phyloP scores from a whole-genome alignment of 177 flowering plant species.

The Vitis hybrid region DNA sequence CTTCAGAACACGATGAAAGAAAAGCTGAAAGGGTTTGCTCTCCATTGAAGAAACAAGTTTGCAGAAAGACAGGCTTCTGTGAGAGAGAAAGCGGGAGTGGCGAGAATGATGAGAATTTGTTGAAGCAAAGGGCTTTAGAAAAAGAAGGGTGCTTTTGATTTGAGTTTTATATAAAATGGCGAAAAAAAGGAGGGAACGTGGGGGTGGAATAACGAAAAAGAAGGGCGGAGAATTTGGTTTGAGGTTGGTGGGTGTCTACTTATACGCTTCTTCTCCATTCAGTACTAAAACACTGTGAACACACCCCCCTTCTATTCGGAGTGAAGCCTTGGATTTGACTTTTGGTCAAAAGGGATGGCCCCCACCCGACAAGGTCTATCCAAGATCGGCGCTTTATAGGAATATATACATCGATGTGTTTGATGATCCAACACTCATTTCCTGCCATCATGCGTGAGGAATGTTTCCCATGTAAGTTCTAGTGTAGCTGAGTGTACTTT shows the following conservation, averaged over 20 bases:
- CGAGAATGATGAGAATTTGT: constrained; percentile 42
- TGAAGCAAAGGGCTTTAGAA: constrained; percentile 35
- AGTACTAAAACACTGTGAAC: neutral
- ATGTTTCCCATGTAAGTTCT: constrained; percentile 8
- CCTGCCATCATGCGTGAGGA: constrained; percentile 25
- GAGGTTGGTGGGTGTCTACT: constrained; percentile 12
- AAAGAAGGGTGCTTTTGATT: constrained; percentile 25
- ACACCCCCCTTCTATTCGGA: neutral
- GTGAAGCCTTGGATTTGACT: constrained; percentile 20
- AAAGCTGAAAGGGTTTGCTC: constrained; percentile 30
- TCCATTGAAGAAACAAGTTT: constrained; percentile 34
- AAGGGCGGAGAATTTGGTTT: constrained; percentile 11
- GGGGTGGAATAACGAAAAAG: constrained; percentile 16
- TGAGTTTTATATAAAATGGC: constrained; percentile 13
- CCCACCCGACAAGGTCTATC: constrained; percentile 37
- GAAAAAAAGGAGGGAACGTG: constrained; percentile 35
- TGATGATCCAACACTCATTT: constrained; percentile 26
- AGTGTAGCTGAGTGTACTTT: neutral
- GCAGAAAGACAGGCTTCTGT: neutral
- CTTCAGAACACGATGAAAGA: constrained; percentile 17
- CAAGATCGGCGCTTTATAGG: constrained; percentile 8
- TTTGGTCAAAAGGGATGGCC: constrained; percentile 39
- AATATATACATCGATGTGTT: neutral
- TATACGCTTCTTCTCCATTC: constrained; percentile 1
- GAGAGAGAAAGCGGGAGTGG: constrained; percentile 4